Base-by-base conservation (phyloP, 73 alveolate genomes). In the Uronychia binucleata region DNA sequence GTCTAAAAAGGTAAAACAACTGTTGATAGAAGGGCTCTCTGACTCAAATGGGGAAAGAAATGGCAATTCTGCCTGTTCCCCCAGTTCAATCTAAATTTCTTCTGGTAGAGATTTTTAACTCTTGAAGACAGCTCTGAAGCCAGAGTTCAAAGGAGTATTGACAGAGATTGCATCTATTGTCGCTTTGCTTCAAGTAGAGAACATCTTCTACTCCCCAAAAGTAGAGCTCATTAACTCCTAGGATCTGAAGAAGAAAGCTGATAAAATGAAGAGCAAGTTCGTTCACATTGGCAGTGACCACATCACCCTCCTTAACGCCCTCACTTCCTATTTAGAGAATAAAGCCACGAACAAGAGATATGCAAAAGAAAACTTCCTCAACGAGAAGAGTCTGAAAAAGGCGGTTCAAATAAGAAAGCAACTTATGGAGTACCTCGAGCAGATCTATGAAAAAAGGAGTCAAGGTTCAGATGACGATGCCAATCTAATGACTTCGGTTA, bases 41-140 rank as follows among this genome's bases (percentile, higher is more conserved):
- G 28, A 90, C 95, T 5, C 74, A 77, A 33, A 58, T 90, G 79
- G 97, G 97, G 19, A 90, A 90, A 77, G 95, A 93, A 58, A 97
- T 97, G 99, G 90, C 98, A 30, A 84, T 91, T 33, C 86, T 97
- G 31, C 99, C 99, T n/a, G 90, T 96, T 75, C 98, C 95, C 58
- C 99, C 99, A 30, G 75, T 90, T 0, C 91, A 88, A 78, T 88
- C 94, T 26, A 89, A 90, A 76, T 90, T 93, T 57, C 85, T 91
- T 86, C 91, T 93, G 77, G 95, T 92, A 74, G 59, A 26, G 19
- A 0, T 1, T 60, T 60, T 31, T n/a, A n/a, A n/a, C n/a, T n/a
- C n/a, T n/a, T n/a, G n/a, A 82, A 82, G 88, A 89, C 89, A 27
- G 34, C 93, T 59, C 82, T 85, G 80, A 77, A 75, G 81, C 87